A percentile compares a stretch with the other conserved stretches of the same genome.
phyloP scores from a whole-genome alignment of 2,329 filamentous ascomycete species.

The Alternaria hordeiaustralica region DNA sequence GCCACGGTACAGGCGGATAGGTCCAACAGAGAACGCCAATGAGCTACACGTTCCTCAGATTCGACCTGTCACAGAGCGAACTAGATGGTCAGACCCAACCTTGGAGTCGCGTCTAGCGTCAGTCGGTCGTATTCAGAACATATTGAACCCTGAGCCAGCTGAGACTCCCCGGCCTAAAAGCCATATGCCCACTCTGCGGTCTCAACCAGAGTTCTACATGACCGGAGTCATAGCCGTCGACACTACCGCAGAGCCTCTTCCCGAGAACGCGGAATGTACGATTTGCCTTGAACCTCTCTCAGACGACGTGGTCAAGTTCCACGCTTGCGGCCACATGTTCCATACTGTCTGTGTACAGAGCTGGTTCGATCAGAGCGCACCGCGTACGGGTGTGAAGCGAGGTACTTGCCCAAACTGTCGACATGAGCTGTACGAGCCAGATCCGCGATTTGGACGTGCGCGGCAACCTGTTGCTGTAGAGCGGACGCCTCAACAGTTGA shows the following conservation, averaged over 20 bases:
- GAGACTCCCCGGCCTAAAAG: background rate
- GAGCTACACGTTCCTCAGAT: background rate
- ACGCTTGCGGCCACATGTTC: conserved; percentile 6
- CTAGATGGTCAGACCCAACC: background rate
- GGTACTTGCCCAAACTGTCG: conserved; percentile 11
- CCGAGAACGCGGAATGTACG: background rate
- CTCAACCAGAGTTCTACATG: conserved; percentile 16
- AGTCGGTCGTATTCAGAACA: background rate
- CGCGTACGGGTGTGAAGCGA: background rate
- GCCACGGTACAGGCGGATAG: background rate
- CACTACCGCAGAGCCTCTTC: background rate
- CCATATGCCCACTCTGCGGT: conserved; percentile 3
- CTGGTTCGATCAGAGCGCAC: conserved; percentile 2
- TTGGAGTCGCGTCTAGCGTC: background rate
- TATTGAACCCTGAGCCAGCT: background rate
- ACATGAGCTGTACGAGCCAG: conserved; percentile 4
- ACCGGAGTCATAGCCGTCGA: background rate
- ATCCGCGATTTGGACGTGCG: background rate
- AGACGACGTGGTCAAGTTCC: conserved; percentile 5
- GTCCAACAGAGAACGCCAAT: background rate
- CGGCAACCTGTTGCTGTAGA: background rate
- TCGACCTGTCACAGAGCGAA: background rate
- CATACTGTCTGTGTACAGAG: conserved; percentile 3
- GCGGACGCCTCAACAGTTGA: background rate
- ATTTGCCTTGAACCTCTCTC: background rate